Percentiles rank a stretch among this genome's conserved stretches.
Evolutionary conservation across 352 stramenopile species (phyloP).

Genomic region (Globisporangium nagaii): DNA sequence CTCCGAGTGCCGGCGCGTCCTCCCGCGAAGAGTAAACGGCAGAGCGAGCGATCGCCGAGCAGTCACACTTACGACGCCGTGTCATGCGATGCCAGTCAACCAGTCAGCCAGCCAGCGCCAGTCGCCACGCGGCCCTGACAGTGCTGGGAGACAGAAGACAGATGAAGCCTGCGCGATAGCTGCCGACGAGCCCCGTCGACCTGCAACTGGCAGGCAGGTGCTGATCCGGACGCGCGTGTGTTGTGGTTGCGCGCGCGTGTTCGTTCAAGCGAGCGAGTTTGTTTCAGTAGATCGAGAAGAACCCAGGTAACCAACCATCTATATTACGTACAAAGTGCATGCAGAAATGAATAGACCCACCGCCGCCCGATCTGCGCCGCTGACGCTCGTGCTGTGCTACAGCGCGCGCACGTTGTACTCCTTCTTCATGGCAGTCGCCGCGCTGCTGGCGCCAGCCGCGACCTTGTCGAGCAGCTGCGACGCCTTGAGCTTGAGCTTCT

Average conservation of each 20-base stretch:
- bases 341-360: slow-evolving; percentile 2
- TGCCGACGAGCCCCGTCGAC: not conserved
- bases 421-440: slow-evolving; percentile 45
- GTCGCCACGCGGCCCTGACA: too few relatives aligned
- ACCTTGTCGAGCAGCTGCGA: slow-evolving; percentile 39
- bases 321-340: not conserved
- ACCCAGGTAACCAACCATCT: too few relatives aligned
- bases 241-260: too few relatives aligned
- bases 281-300: slow-evolving; percentile 15
- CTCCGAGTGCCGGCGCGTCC: slow-evolving; percentile 1
- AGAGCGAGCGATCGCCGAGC: not conserved
- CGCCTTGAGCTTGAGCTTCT: slow-evolving; percentile 35
- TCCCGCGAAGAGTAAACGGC: slow-evolving; percentile 23
- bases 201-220: too few relatives aligned
- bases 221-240: not conserved
- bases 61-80: not conserved
- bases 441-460: slow-evolving; percentile 25
- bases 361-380: not conserved
- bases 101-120: not conserved
- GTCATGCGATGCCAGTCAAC: not conserved
- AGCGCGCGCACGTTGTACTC: slow-evolving; percentile 62
- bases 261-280: slow-evolving; percentile 1
- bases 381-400: slow-evolving; percentile 14
- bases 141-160: not conserved
- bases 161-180: not conserved